A percentile compares a stretch with the other conserved stretches of the same genome.
Evolutionary conservation across 2,329 filamentous ascomycete species (phyloP).

Genomic region (Pestalotiopsis sp.): DNA sequence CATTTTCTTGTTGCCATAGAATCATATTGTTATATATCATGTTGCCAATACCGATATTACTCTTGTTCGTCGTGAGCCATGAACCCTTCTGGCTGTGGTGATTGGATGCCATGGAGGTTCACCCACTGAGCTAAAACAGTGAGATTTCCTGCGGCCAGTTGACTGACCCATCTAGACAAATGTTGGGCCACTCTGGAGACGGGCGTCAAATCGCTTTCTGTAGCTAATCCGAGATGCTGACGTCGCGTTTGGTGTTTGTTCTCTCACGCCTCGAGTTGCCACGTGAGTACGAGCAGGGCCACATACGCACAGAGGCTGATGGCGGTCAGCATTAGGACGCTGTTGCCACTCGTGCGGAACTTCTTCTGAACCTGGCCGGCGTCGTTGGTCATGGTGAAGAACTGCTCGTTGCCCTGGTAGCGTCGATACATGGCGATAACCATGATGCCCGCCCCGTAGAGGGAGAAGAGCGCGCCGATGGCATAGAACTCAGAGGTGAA

Average conservation of each 20-base stretch:
- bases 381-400: constrained; percentile 67
- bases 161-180: background rate
- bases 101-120: too few species aligned
- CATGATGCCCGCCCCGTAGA: constrained; percentile 85
- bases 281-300: constrained; percentile 57
- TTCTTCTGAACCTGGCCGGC: constrained; percentile 49
- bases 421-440: constrained; percentile 82
- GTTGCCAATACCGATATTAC: background rate
- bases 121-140: too few species aligned
- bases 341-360: constrained; percentile 67
- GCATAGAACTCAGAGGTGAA: constrained; percentile 96
- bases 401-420: constrained; percentile 90
- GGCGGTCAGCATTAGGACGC: constrained; percentile 57
- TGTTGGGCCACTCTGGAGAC: background rate
- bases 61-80: background rate
- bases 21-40: background rate
- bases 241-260: background rate
- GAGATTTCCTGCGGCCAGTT: too few species aligned
- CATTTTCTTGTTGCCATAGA: background rate
- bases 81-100: too few species aligned
- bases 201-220: background rate
- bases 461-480: constrained; percentile 93
- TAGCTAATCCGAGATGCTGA: background rate
- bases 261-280: constrained; percentile 37
- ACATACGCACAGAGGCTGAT: constrained; percentile 61